Percentiles rank a stretch among this genome's conserved stretches.
Conservation (phyloP, 805 yeast genomes). For the Yarrowia alimentaria region DNA sequence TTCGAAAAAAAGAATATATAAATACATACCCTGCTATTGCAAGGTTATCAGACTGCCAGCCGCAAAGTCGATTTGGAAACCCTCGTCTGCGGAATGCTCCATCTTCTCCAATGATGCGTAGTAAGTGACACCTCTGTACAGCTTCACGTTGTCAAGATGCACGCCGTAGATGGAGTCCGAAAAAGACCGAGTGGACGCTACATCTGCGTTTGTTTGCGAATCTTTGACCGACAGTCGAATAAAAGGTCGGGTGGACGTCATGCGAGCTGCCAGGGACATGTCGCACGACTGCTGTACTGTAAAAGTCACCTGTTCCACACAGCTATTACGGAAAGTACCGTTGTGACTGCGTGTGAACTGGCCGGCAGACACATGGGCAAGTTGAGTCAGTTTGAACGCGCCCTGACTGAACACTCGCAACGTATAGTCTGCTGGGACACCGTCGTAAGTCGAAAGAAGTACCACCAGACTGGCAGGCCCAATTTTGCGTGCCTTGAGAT, state of each 20-base stretch:
- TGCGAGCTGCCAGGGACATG: conserved; percentile 1
- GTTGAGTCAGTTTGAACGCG: neutral
- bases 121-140: neutral
- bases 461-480: no score
- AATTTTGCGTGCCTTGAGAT: neutral
- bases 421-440: conserved; percentile 8
- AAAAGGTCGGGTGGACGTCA: conserved; percentile 2
- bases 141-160: conserved; percentile 4
- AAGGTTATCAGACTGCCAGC: no score
- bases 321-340: conserved; percentile 13
- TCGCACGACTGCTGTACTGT: conserved; percentile 10
- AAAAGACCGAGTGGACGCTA: neutral
- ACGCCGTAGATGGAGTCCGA: conserved; percentile 20
- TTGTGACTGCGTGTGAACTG: conserved; percentile 5
- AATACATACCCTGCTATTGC: no score
- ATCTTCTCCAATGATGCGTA: conserved; percentile 8
- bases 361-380: conserved; percentile 10
- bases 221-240: conserved; percentile 4
- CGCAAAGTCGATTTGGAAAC: no score
- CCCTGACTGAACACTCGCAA: neutral
- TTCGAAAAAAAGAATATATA: no score
- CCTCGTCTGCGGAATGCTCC: no score
- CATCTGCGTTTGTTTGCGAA: neutral
- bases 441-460: no score
- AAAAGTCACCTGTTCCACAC: conserved; percentile 14